These are phyloP conservation scores for Aquanectria penicillioides DNA, from an alignment of 2,329 filamentous ascomycete species.

Conservation along the genomic window DNA sequence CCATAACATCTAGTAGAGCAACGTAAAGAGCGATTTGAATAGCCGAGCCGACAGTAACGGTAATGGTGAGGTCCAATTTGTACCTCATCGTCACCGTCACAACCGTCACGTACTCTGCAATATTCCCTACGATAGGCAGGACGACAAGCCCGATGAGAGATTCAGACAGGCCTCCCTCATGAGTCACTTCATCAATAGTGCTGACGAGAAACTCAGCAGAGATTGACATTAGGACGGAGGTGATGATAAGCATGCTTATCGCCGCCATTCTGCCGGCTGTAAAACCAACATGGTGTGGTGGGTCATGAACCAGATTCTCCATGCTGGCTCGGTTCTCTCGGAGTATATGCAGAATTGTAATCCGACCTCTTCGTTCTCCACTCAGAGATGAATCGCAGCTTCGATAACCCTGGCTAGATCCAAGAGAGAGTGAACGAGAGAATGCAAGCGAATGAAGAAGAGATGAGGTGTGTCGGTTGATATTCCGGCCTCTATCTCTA, in stretches of 20 bases:
- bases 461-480: conserved; percentile 16
- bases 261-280: conserved; percentile 49
- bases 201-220: conserved; percentile 71
- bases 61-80: conserved; percentile 70
- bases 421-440: conserved; percentile 41
- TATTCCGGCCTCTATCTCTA: neutral
- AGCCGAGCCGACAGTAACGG: conserved; percentile 66
- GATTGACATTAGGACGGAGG: conserved; percentile 65
- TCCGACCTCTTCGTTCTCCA: conserved; percentile 1
- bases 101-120: conserved; percentile 69
- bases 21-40: conserved; percentile 72
- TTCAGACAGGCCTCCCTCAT: conserved; percentile 59
- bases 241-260: conserved; percentile 60
- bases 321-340: conserved; percentile 22
- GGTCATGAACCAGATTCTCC: neutral
- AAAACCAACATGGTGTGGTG: neutral
- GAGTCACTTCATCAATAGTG: conserved; percentile 65
- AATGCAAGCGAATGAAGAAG: conserved; percentile 29
- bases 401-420: conserved; percentile 29
- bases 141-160: conserved; percentile 70
- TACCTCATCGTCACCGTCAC: conserved; percentile 67
- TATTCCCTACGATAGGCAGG: conserved; percentile 70
- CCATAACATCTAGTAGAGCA: conserved; percentile 66
- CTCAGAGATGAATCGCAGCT: conserved; percentile 35
- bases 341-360: conserved; percentile 12